A percentile compares a stretch with the other conserved stretches of the same genome.
These are phyloP conservation scores for Ceratonia siliqua DNA, from an alignment of 306 rosid species.

Conservation along the genomic window DNA sequence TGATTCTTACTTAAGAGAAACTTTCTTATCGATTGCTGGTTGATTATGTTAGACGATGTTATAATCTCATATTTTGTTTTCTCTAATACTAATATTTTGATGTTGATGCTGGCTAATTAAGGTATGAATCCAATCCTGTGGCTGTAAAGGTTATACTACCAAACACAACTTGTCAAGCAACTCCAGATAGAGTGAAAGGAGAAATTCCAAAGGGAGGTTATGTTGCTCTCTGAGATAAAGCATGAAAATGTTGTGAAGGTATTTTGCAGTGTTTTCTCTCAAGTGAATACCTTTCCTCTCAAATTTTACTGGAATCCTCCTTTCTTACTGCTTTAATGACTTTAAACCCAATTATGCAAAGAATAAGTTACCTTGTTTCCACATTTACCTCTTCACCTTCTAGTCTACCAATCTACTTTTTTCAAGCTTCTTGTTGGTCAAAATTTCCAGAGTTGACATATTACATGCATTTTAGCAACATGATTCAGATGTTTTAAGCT, in stretches of 20 bases:
- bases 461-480: not conserved
- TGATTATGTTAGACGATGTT: too few relatives aligned
- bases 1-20: too few relatives aligned
- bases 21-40: too few relatives aligned
- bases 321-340: not conserved
- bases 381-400: not conserved
- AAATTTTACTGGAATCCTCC: not conserved
- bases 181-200: slow-evolving; percentile 38
- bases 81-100: not conserved
- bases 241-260: slow-evolving; percentile 57
- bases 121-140: slow-evolving; percentile 46
- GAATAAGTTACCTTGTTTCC: not conserved
- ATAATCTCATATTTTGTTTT: too few relatives aligned
- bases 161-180: slow-evolving; percentile 24
- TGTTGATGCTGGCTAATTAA: slow-evolving; percentile 22
- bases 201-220: slow-evolving; percentile 55
- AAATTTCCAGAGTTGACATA: not conserved
- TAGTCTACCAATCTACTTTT: not conserved
- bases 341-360: too few relatives aligned
- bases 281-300: not conserved
- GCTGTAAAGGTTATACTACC: slow-evolving; percentile 53
- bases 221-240: slow-evolving; percentile 42
- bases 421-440: not conserved
- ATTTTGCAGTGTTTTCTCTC: not conserved
- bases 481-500: not conserved